A percentile compares a stretch with the other conserved stretches of the same genome.
Evolutionary conservation across 2,329 filamentous ascomycete genomes (phyloP).

Genomic region (Didymella pomorum): DNA sequence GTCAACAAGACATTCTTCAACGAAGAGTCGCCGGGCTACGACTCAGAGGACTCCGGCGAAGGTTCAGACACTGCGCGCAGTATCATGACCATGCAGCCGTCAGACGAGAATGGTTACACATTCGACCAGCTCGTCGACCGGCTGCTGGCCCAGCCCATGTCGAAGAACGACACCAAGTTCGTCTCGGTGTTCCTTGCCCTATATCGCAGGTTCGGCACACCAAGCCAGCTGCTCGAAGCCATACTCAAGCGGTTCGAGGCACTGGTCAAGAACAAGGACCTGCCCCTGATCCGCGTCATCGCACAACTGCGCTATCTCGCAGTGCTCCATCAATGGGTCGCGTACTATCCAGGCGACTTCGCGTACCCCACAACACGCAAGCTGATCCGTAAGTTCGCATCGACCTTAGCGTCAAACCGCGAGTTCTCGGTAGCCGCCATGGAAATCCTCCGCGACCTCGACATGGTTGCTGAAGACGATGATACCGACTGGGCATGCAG

Average conservation of each 20-base stretch:
- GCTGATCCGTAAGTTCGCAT: conserved; percentile 77
- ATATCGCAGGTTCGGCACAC: conserved; percentile 91
- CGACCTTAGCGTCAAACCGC: conserved; percentile 75
- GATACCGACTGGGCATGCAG: conserved; percentile 91
- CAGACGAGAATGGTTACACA: conserved; percentile 67
- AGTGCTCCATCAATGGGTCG: conserved; percentile 87
- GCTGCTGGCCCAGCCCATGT: conserved; percentile 81
- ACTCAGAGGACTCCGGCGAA: conserved; percentile 70
- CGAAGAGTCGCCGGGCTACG: conserved; percentile 75
- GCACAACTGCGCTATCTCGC: conserved; percentile 85
- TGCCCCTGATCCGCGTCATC: conserved; percentile 78
- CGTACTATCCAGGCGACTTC: conserved; percentile 91
- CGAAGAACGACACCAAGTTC: conserved; percentile 89
- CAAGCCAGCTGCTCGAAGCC: conserved; percentile 76
- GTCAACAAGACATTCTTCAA: conserved; percentile 68
- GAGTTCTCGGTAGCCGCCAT: conserved; percentile 86
- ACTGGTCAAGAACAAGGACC: conserved; percentile 70
- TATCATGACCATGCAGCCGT: conserved; percentile 47
- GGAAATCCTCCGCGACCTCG: conserved; percentile 82
- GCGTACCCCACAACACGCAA: conserved; percentile 77
- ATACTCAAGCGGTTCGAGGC: conserved; percentile 79
- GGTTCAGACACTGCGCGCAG: conserved; percentile 66
- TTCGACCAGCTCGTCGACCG: conserved; percentile 74
- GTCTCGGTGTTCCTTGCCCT: conserved; percentile 87
- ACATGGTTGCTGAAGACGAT: conserved; percentile 82